These are phyloP conservation scores for Trametes coccinea DNA, from an alignment of 768 basidiomycete species.

Conservation along the genomic window DNA sequence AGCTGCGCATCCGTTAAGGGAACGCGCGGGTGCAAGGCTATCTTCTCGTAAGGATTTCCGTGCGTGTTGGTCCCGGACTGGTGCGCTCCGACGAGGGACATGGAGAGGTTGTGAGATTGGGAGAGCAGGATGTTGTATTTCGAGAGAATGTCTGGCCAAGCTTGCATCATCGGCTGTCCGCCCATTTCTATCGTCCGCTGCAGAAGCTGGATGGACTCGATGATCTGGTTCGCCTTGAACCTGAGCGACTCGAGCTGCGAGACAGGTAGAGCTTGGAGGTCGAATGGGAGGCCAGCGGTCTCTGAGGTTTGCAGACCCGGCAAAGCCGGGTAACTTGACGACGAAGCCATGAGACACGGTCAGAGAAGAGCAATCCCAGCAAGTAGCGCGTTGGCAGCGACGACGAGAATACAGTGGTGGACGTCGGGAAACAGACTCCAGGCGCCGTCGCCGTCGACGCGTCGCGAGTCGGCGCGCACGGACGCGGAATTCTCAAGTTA, in stretches of 20 bases:
- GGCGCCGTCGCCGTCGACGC: too few species aligned
- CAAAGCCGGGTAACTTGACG: not conserved
- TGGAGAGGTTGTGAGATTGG: constrained; percentile 78
- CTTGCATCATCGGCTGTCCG: constrained; percentile 60
- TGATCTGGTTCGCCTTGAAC: constrained; percentile 77
- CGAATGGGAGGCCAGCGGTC: constrained; percentile 22
- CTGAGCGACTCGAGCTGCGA: constrained; percentile 74
- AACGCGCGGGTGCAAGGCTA: constrained; percentile 56
- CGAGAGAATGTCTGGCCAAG: constrained; percentile 85
- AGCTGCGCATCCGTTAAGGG: constrained; percentile 64
- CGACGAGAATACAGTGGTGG: too few species aligned
- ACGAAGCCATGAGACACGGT: not conserved
- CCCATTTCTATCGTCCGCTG: constrained; percentile 64
- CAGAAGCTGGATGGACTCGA: constrained; percentile 70
- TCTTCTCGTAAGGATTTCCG: constrained; percentile 58
- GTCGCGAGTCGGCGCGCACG: too few species aligned
- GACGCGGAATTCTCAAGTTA: too few species aligned
- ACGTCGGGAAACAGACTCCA: too few species aligned
- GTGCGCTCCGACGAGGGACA: constrained; percentile 48
- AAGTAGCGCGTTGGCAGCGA: too few species aligned
- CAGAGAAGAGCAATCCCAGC: too few species aligned
- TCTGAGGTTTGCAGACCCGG: constrained; percentile 7
- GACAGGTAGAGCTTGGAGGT: constrained; percentile 49
- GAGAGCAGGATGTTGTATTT: constrained; percentile 86
- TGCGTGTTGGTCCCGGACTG: constrained; percentile 22